Base-by-base conservation (phyloP, 2,329 filamentous ascomycete genomes). In the Colletotrichum endophyticum region DNA sequence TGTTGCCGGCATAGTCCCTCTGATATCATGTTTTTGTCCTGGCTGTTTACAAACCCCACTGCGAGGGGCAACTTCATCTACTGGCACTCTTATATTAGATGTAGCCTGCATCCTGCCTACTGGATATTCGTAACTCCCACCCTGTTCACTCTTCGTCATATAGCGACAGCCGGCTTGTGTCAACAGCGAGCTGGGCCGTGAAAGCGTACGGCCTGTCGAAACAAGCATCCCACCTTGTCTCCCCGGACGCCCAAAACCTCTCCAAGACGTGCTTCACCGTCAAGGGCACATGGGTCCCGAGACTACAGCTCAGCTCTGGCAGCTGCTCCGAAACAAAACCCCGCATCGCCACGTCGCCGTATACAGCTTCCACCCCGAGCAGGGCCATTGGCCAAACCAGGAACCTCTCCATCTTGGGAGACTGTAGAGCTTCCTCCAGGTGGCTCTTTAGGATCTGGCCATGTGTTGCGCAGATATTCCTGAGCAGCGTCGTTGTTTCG, bases 161-260 rank as follows among this genome's bases (percentile, higher is more conserved):
- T 12, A 53, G 22, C 34, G 57, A 34, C 70, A 73, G 16, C 27
- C 63, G 62, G 53, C 70, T 68, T 8, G 63, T 64, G 15, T 81
- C 78, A 6, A 80, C 70, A 3, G 80, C 78, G 30, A 80, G 70
- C 27, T 80, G 79, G 27, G 71, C 62, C n/a, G 78, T 79, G 39
- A 71, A 75, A 7, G 36, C 32, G 12, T 75, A 75, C 16, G 67
- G 30, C 53, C 44, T 71, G 19, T 71, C 72, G 30, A 75, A 75
- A 44, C 72, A 75, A 16, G 25, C 39, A 27, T 75, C 72, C 72
- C 72, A 75, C 11, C 32, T 49, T 25, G 59, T 71, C 30, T 66
- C 19, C 2, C 72, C 72, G 4, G 67, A 75, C 6, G 8, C 9
- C 72, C 67, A 75, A 25, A 75, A 75, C 22, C 36, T 64, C 30